Evolutionary conservation across 2,329 filamentous ascomycete species (phyloP).

Genomic region (Zymoseptoria brevis): DNA sequence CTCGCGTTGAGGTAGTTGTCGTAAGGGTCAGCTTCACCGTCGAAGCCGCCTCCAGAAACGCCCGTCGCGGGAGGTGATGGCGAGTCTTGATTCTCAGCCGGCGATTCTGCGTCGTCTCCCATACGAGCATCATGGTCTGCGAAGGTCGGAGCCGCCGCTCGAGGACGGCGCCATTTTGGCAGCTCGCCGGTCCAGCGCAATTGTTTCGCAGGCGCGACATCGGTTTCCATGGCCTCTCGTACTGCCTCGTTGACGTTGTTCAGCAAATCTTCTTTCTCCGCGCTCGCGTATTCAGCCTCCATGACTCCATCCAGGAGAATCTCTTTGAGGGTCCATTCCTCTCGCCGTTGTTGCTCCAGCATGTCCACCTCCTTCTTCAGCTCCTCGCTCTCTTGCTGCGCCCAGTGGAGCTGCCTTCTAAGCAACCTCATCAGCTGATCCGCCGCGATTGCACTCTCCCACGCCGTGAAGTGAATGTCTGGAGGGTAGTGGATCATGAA

Average conservation of each 20-base stretch:
- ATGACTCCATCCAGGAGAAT: slow-evolving; percentile 67
- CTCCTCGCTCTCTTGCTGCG: slow-evolving; percentile 56
- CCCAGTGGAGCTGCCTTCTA: slow-evolving; percentile 62
- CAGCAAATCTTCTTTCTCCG: slow-evolving; percentile 28
- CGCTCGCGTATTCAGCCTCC: slow-evolving; percentile 56
- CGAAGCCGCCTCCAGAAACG: slow-evolving; percentile 24
- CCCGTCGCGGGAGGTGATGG: slow-evolving; percentile 26
- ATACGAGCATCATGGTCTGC: slow-evolving; percentile 5
- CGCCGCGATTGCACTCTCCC: slow-evolving; percentile 59
- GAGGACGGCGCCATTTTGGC: slow-evolving; percentile 17
- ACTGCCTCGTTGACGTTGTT: slow-evolving; percentile 28
- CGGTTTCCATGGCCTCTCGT: slow-evolving; percentile 30
- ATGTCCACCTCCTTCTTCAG: slow-evolving; percentile 58
- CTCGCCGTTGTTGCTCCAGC: slow-evolving; percentile 58
- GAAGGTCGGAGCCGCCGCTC: not conserved
- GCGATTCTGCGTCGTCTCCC: slow-evolving; percentile 9
- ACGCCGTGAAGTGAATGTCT: slow-evolving; percentile 53
- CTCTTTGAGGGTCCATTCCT: slow-evolving; percentile 75
- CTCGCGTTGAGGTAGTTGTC: slow-evolving; percentile 26
- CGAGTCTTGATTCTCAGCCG: slow-evolving; percentile 2
- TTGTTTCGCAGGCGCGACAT: slow-evolving; percentile 29
- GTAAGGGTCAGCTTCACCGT: slow-evolving; percentile 28
- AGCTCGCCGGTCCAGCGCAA: slow-evolving; percentile 23
- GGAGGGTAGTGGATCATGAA: slow-evolving; percentile 46
- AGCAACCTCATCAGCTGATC: slow-evolving; percentile 58